These are phyloP conservation scores for Gillenia trifoliata DNA, from an alignment of 306 rosid genomes.

Conservation along the genomic window DNA sequence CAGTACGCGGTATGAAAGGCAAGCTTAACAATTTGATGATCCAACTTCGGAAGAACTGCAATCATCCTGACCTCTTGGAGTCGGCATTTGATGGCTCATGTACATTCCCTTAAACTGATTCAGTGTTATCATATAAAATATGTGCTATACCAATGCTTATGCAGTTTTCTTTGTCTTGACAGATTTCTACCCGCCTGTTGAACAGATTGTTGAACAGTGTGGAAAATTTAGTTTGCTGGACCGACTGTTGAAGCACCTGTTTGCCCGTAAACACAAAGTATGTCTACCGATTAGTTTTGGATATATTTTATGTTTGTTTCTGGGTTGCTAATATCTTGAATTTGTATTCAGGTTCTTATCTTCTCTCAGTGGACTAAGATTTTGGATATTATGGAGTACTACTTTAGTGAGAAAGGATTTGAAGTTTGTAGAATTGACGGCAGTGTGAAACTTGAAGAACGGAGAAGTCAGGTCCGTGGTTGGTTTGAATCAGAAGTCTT, in stretches of 20 bases:
- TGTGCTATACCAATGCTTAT: slow-evolving; percentile 10
- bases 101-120: slow-evolving; percentile 18
- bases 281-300: slow-evolving; percentile 9
- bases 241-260: slow-evolving; percentile 54
- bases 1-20: slow-evolving; percentile 35
- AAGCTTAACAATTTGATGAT: slow-evolving; percentile 54
- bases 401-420: slow-evolving; percentile 73
- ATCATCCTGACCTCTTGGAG: slow-evolving; percentile 88
- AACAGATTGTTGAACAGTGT: slow-evolving; percentile 77
- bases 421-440: slow-evolving; percentile 97
- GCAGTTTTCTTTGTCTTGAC: slow-evolving; percentile 10
- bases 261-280: slow-evolving; percentile 77
- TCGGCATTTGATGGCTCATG: slow-evolving; percentile 59
- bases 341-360: slow-evolving; percentile 69
- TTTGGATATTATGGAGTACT: slow-evolving; percentile 89
- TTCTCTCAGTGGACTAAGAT: slow-evolving; percentile 88
- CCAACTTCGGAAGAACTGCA: slow-evolving; percentile 95
- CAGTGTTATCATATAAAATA: slow-evolving; percentile 6
- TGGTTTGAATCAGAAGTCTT: background rate
- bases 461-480: slow-evolving; percentile 74
- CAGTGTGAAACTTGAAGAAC: slow-evolving; percentile 59
- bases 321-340: slow-evolving; percentile 20
- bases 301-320: slow-evolving; percentile 9
- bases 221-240: slow-evolving; percentile 86
- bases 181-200: slow-evolving; percentile 69